phyloP scores from a whole-genome alignment of 2,329 filamentous ascomycete genomes.

The Aspergillus fischeri region DNA sequence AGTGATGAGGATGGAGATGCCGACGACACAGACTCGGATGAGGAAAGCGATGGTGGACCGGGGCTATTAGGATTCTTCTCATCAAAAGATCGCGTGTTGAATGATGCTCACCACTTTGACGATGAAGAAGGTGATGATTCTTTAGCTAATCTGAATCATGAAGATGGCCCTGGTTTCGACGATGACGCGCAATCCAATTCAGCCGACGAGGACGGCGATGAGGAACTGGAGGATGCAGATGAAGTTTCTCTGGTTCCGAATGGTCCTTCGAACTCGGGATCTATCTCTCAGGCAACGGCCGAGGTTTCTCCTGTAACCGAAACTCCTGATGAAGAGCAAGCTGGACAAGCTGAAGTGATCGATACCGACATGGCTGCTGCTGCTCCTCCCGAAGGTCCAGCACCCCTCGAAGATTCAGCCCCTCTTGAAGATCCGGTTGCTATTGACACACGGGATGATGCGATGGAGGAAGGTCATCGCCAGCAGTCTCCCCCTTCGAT shows the following conservation, averaged over 20 bases:
- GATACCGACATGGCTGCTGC: slow-evolving; percentile 1
- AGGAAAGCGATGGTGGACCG: slow-evolving; percentile 37
- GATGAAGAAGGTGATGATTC: slow-evolving; percentile 36
- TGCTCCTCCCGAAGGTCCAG: slow-evolving; percentile 8
- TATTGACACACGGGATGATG: slow-evolving; percentile 1
- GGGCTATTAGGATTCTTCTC: slow-evolving; percentile 48
- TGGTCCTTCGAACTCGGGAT: slow-evolving; percentile 29
- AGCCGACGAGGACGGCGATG: slow-evolving; percentile 24
- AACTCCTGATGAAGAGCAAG: not conserved
- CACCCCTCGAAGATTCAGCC: not conserved
- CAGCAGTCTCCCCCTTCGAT: slow-evolving; percentile 1
- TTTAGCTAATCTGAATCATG: slow-evolving; percentile 32
- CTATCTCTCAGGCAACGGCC: slow-evolving; percentile 20
- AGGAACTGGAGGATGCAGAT: slow-evolving; percentile 28
- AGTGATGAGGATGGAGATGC: slow-evolving; percentile 46
- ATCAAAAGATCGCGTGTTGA: slow-evolving; percentile 32
- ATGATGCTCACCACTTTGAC: slow-evolving; percentile 11
- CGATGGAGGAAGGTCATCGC: not conserved
- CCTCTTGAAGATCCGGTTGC: slow-evolving; percentile 8
- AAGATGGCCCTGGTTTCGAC: slow-evolving; percentile 21
- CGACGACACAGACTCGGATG: slow-evolving; percentile 46
- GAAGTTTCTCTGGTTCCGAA: slow-evolving; percentile 35
- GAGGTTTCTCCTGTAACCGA: slow-evolving; percentile 26
- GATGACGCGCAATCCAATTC: slow-evolving; percentile 23
- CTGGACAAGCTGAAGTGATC: slow-evolving; percentile 1